phyloP scores from a whole-genome alignment of 352 stramenopile species.

The Phytophthora sansomeana region DNA sequence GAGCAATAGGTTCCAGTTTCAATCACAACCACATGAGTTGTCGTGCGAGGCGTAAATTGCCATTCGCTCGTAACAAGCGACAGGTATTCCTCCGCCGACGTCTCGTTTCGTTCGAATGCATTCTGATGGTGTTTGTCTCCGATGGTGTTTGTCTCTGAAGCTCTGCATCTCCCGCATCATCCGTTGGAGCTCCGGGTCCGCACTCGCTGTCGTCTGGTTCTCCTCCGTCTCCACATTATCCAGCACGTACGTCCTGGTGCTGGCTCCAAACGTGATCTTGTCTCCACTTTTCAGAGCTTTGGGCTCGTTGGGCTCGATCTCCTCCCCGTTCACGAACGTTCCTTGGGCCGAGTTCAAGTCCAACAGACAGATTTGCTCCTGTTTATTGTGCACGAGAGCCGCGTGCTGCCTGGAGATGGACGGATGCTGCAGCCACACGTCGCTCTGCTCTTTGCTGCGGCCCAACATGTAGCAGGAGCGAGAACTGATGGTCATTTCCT shows the following conservation, averaged over 20 bases:
- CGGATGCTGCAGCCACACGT: conserved; percentile 80
- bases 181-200: conserved; percentile 37
- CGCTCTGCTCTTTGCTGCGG: conserved; percentile 77
- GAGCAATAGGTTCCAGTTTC: too few species aligned
- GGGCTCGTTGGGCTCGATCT: conserved; percentile 63
- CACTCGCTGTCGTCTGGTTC: conserved; percentile 14
- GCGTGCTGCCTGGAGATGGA: conserved; percentile 88
- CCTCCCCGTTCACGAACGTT: conserved; percentile 80
- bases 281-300: conserved; percentile 53
- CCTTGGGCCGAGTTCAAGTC: conserved; percentile 88
- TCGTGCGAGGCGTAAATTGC: too few species aligned
- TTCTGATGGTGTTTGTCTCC: too few species aligned
- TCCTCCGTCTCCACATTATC: conserved; percentile 37
- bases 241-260: conserved; percentile 68
- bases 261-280: conserved; percentile 64
- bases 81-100: too few species aligned
- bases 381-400: conserved; percentile 70
- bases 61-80: too few species aligned
- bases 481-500: conserved; percentile 54
- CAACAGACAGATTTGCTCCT: conserved; percentile 62
- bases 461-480: conserved; percentile 77
- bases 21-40: too few species aligned
- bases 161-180: conserved; percentile 57
- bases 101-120: too few species aligned
- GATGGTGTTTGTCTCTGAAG: conserved; percentile 51